phyloP scores from a whole-genome alignment of 306 rosid genomes.

The Neltuma alba region DNA sequence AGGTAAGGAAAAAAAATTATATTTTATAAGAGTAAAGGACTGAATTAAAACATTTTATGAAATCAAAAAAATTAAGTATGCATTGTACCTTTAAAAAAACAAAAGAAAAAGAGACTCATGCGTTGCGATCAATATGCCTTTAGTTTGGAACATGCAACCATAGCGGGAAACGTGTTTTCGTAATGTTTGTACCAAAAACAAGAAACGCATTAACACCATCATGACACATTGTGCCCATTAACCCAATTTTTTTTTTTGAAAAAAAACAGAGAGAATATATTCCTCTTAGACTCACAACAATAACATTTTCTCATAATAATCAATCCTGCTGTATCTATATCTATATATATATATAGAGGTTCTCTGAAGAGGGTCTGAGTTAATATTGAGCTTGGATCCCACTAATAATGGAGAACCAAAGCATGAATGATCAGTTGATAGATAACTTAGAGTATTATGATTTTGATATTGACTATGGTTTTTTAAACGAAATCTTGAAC shows the following conservation, averaged over 20 bases:
- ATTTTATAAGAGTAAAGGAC: too few species aligned
- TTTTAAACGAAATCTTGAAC: constrained; percentile 7
- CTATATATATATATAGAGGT: not conserved
- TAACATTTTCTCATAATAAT: not conserved
- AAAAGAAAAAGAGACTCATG: not conserved
- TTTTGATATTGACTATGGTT: constrained; percentile 31
- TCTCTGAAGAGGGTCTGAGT: not conserved
- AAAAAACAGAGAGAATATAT: not conserved
- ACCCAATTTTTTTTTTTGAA: too few species aligned
- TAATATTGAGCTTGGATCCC: not conserved
- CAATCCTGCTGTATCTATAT: not conserved
- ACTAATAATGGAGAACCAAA: not conserved
- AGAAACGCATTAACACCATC: not conserved
- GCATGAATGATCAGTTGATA: not conserved
- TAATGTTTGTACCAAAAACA: not conserved
- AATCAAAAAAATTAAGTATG: too few species aligned
- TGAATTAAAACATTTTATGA: too few species aligned
- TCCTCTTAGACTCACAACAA: not conserved
- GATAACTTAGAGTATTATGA: constrained; percentile 1
- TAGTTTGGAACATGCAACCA: not conserved
- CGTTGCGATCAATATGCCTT: not conserved
- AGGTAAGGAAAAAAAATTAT: too few species aligned
- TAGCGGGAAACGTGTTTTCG: not conserved
- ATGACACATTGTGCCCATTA: not conserved
- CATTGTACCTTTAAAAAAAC: too few species aligned